Base-by-base conservation (phyloP, 1,284 basidiomycete species). In the Boletus putidus region DNA sequence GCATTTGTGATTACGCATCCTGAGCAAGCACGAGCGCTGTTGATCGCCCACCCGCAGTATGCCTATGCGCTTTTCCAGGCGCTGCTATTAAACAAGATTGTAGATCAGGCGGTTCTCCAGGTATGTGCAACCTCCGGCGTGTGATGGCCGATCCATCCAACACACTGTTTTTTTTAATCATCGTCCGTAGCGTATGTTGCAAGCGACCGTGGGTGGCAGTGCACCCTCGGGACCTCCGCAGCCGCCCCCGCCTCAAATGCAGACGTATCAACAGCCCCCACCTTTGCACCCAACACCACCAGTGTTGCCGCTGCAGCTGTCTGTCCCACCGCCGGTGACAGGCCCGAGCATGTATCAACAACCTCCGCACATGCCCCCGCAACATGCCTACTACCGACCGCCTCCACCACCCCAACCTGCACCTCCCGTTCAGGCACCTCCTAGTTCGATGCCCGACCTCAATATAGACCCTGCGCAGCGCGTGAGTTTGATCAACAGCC, bases 61-160 rank as follows among this genome's bases (percentile, higher is more conserved):
- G 89, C 94, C 4, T 99, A 98, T 72, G 96, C 96, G 1, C 82
- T 99, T 21, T 98, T 99, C 79, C 96, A 98, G 77, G 92, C 94
- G 1, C 86, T 99, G 70, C 79, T 99, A 8, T 80, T 98, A 59
- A 93, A 97, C 82, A 94, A 96, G 71, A 93, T 99, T 27, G 93
- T 99, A 49, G 96, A 98, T 66, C 85, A 91, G 2, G 83, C 85
- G 3, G 87, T 98, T 52, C 80, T 98, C 4, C 81, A 88, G 69
- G 85, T 87, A 66, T 68, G 81, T 70, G 40, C 21, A 48, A 42
- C 52, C 8, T 31, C 43, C 54, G 67, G 68, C 55, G 44, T 49
- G 39, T 21, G n/a, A 33, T 45, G 23, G 23, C 63, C 67, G 49
- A 67, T 65, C 52, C 55, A 45, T 56, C 2, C 23, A 55, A 54